phyloP scores from a whole-genome alignment of 129 eudicot species.

The sunflower (Helianthus annuus) region DNA sequence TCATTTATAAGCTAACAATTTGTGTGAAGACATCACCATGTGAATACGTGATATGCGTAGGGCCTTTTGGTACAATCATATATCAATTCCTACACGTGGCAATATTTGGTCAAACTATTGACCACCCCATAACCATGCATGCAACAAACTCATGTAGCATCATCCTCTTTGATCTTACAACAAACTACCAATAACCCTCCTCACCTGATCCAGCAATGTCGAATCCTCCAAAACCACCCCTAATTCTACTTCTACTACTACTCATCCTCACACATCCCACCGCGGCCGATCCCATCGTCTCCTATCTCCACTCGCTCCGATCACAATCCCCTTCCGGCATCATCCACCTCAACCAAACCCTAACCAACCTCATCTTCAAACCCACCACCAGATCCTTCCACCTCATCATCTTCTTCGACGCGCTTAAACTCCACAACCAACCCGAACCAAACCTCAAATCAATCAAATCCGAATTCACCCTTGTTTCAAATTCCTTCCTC shows the following conservation, averaged over 20 bases:
- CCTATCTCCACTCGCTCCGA: constrained; percentile 58
- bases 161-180: neutral
- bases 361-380: constrained; percentile 56
- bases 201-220: constrained; percentile 46
- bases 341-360: constrained; percentile 63
- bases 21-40: neutral
- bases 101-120: neutral
- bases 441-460: constrained; percentile 65
- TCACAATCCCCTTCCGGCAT: constrained; percentile 58
- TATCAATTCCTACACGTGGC: neutral
- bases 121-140: constrained; percentile 30
- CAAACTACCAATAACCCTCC: constrained; percentile 13
- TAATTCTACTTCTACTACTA: constrained; percentile 9
- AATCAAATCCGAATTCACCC: constrained; percentile 30
- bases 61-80: neutral
- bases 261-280: constrained; percentile 22
- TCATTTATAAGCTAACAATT: too few species aligned
- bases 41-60: neutral
- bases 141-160: neutral
- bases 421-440: constrained; percentile 52
- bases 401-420: constrained; percentile 83
- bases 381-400: constrained; percentile 57
- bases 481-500: constrained; percentile 34
- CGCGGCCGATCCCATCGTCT: constrained; percentile 16
- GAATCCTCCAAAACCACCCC: constrained; percentile 21